Base-by-base conservation (phyloP, 257 asterid genomes). In the Solanum pennellii region DNA sequence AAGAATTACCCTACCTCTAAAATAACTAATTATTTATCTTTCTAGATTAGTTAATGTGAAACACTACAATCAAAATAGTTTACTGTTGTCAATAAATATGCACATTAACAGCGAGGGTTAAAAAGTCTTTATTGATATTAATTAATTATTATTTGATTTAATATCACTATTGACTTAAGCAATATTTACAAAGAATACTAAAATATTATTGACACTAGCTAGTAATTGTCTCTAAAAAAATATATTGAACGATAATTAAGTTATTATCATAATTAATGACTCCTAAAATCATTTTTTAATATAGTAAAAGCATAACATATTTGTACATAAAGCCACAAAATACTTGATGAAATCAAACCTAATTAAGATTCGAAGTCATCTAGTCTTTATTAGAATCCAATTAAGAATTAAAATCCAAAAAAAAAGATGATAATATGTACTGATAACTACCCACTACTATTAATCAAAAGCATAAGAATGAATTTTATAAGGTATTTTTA, bases 91-190 rank as follows among this genome's bases (percentile, higher is more conserved):
- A 56, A 56, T 56, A 56, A 56, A 0, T 0, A 56, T 56, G 65
- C n/a, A 18, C 25, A 56, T 20, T 56, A 56, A 20, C 1, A 56
- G 8, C 7, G 12, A 56, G 5, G 0, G 5, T 0, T 56, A 56
- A 56, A 56, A 56, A 3, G 0, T 20, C 0, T 56, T 18, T 20
- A 56, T 56, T 52, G 0, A 56, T 1, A 56, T 20, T 7, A 56
- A 2, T 56, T 56, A 20, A 56, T 56, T 56, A 0, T 56, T 11
- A 56, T 20, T 56, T 2, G 0, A 56, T 56, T 5, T 2, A 20
- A 20, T 20, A 20, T 56, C 0, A 11, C 0, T 56, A 0, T 20
- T 20, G 2, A n/a, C 5, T 56, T 56, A 3, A 56, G 5, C 65
- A 1, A 10, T 56, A 6, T 56, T 56, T 56, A 18, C 5, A 56